Percentiles rank a stretch among this genome's conserved stretches.
Conservation (phyloP, 2,329 filamentous ascomycete species). For the Meredithiella fracta region DNA sequence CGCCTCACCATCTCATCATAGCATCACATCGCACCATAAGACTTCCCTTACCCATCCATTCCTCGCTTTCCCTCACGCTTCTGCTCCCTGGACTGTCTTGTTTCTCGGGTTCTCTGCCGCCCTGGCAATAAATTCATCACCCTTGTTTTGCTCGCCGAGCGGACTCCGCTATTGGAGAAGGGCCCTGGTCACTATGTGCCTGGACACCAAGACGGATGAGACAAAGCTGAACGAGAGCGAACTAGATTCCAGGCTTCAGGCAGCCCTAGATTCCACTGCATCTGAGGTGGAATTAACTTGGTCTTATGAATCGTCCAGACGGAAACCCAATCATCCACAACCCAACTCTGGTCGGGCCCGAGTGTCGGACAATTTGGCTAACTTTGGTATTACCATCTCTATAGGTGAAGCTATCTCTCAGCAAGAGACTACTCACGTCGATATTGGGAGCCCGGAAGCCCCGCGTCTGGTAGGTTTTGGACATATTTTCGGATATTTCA, state of each 20-base stretch:
- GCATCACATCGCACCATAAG: neutral
- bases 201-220: neutral
- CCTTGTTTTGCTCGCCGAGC: neutral
- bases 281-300: neutral
- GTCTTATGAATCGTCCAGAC: no score
- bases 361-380: no score
- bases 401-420: slow-evolving; percentile 54
- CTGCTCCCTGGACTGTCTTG: neutral
- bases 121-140: neutral
- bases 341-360: no score
- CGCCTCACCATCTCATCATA: no score
- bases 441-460: slow-evolving; percentile 59
- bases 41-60: neutral
- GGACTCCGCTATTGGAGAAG: neutral
- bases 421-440: slow-evolving; percentile 65
- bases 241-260: no score
- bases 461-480: slow-evolving; percentile 49
- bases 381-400: slow-evolving; percentile 19
- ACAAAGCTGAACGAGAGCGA: no score
- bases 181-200: neutral
- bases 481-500: slow-evolving; percentile 6
- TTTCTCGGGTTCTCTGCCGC: neutral
- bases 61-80: neutral
- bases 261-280: neutral
- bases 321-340: no score